These are phyloP conservation scores for Lyophyllum atratum DNA, from an alignment of 768 basidiomycete species.

Conservation along the genomic window DNA sequence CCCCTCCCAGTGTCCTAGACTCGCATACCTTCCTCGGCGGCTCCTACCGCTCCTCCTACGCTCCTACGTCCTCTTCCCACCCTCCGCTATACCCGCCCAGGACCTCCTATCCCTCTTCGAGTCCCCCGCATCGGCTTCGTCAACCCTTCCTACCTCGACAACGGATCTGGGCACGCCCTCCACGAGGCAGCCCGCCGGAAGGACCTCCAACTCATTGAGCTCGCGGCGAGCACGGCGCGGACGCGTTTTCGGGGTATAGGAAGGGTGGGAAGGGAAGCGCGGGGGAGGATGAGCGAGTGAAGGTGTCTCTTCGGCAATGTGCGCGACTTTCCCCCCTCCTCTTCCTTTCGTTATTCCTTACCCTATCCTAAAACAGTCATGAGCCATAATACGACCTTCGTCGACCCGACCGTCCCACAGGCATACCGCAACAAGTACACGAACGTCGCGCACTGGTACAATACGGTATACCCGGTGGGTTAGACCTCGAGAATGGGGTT, in stretches of 20 bases:
- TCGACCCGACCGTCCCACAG: slow-evolving; percentile 62
- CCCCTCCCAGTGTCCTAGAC: slow-evolving; percentile 1
- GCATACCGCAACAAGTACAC: slow-evolving; percentile 91
- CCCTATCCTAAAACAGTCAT: slow-evolving; percentile 48
- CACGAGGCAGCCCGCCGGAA: slow-evolving; percentile 86
- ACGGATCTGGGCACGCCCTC: slow-evolving; percentile 73
- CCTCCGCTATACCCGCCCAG: slow-evolving; percentile 36
- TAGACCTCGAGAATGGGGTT: slow-evolving; percentile 83
- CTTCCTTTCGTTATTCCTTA: not conserved
- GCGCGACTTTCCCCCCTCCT: slow-evolving; percentile 23
- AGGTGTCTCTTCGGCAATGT: slow-evolving; percentile 85
- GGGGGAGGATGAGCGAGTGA: slow-evolving; percentile 78
- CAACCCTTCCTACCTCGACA: slow-evolving; percentile 81
- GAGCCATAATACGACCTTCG: slow-evolving; percentile 70
- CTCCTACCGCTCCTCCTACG: slow-evolving; percentile 70
- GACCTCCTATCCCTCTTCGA: slow-evolving; percentile 59
- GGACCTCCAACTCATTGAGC: slow-evolving; percentile 79
- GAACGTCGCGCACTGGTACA: slow-evolving; percentile 90
- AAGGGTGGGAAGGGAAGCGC: slow-evolving; percentile 66
- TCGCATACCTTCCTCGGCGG: slow-evolving; percentile 77
- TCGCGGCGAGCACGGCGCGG: slow-evolving; percentile 87
- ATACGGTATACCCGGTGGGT: slow-evolving; percentile 91
- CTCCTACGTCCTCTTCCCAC: slow-evolving; percentile 68
- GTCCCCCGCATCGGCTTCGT: slow-evolving; percentile 71
- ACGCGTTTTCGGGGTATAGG: slow-evolving; percentile 83